A percentile compares a stretch with the other conserved stretches of the same genome.
Conservation (phyloP, 768 basidiomycete genomes). For the Mycena capillaripes region DNA sequence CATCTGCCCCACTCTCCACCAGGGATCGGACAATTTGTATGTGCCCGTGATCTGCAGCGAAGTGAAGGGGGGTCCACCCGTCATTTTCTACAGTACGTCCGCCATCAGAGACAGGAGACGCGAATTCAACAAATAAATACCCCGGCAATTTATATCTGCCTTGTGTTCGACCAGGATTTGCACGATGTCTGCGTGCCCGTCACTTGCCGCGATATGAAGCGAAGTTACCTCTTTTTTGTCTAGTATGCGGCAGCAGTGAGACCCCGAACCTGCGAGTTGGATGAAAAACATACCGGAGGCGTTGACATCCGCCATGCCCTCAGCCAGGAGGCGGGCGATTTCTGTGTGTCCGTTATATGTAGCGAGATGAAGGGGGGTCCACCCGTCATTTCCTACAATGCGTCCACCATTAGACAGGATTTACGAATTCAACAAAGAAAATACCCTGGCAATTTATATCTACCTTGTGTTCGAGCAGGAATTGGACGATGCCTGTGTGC, state of each 20-base stretch:
- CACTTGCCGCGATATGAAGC: not conserved
- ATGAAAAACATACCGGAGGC: not conserved
- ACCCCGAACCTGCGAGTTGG: not conserved
- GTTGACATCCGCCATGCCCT: not conserved
- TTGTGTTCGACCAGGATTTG: too few species aligned
- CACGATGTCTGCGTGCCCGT: not conserved
- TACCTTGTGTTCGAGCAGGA: too few species aligned
- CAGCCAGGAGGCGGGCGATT: not conserved
- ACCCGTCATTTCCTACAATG: too few species aligned
- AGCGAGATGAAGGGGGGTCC: not conserved
- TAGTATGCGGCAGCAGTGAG: not conserved
- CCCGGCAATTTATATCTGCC: not conserved
- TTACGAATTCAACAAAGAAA: too few species aligned
- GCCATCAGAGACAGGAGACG: too few species aligned
- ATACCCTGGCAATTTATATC: too few species aligned
- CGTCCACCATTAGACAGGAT: too few species aligned
- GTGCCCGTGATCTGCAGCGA: not conserved
- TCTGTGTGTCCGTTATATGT: not conserved
- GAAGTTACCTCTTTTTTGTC: not conserved
- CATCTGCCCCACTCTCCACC: not conserved
- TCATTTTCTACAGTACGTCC: not conserved
- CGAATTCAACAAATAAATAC: too few species aligned
- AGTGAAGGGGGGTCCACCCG: not conserved
- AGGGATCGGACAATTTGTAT: not conserved
- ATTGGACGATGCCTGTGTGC: too few species aligned